phyloP scores from a whole-genome alignment of 148 eudicot species.

The Chenopodium quinoa region DNA sequence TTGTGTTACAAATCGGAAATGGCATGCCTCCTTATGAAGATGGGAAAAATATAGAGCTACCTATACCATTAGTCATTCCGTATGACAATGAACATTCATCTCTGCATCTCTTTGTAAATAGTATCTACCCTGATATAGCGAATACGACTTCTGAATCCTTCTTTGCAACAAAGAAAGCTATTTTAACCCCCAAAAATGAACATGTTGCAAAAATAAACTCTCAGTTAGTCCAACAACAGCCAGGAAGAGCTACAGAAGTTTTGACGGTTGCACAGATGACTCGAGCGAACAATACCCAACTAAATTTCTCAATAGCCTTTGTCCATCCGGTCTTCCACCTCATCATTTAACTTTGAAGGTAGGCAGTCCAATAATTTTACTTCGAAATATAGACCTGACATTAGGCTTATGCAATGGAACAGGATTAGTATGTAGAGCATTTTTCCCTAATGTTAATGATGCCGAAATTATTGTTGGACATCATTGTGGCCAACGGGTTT shows the following conservation, averaged over 20 bases:
- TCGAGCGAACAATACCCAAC: background rate
- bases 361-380: background rate
- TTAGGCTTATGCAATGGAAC: background rate
- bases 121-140: background rate
- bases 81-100: too few species aligned
- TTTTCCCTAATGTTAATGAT: constrained; percentile 1
- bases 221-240: background rate
- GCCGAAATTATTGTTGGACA: background rate
- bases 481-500: background rate
- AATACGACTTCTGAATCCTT: background rate
- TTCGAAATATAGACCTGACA: background rate
- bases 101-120: background rate
- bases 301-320: background rate
- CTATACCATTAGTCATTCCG: too few species aligned
- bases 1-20: too few species aligned
- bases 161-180: background rate
- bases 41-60: too few species aligned
- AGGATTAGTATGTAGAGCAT: background rate
- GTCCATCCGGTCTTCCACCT: background rate
- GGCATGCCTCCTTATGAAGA: too few species aligned
- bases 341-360: too few species aligned
- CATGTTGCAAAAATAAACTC: background rate
- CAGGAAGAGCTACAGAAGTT: background rate
- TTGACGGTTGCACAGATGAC: background rate
- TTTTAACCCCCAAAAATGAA: background rate